Percentiles rank a stretch among this genome's conserved stretches.
These are phyloP conservation scores for Aspergillus pseudoterreus DNA, from an alignment of 2,329 filamentous ascomycete genomes.

Conservation along the genomic window DNA sequence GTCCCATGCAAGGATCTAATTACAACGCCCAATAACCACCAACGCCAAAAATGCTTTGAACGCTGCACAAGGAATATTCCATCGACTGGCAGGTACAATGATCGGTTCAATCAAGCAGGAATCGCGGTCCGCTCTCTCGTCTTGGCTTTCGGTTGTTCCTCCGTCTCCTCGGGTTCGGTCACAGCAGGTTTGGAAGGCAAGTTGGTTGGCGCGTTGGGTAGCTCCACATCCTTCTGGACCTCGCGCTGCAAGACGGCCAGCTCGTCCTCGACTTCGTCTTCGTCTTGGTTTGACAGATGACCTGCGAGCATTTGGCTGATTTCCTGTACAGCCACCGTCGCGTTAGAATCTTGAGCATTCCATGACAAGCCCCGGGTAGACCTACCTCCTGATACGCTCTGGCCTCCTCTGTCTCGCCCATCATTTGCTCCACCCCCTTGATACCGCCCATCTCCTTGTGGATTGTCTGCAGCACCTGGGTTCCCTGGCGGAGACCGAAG, in stretches of 20 bases:
- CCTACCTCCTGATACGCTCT: slow-evolving; percentile 82
- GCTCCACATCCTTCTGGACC: slow-evolving; percentile 35
- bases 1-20: not conserved
- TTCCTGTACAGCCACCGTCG: slow-evolving; percentile 56
- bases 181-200: slow-evolving; percentile 27
- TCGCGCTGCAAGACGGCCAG: slow-evolving; percentile 75
- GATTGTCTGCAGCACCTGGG: slow-evolving; percentile 82
- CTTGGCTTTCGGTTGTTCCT: slow-evolving; percentile 26
- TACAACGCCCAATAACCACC: slow-evolving; percentile 7
- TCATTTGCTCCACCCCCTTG: slow-evolving; percentile 88
- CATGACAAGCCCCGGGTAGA: not conserved
- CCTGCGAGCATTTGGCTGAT: slow-evolving; percentile 86
- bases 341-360: slow-evolving; percentile 3
- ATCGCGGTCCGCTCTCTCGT: slow-evolving; percentile 16
- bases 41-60: slow-evolving; percentile 25
- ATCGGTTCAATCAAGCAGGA: slow-evolving; percentile 1
- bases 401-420: slow-evolving; percentile 88
- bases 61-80: not conserved
- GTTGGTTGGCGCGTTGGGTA: slow-evolving; percentile 40
- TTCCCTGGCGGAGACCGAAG: slow-evolving; percentile 88
- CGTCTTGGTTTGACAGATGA: slow-evolving; percentile 87
- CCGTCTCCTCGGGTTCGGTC: slow-evolving; percentile 23
- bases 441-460: slow-evolving; percentile 94
- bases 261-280: slow-evolving; percentile 97
- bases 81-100: not conserved